Conservation (phyloP, 495 filamentous ascomycete genomes). For the Neurospora africana region DNA sequence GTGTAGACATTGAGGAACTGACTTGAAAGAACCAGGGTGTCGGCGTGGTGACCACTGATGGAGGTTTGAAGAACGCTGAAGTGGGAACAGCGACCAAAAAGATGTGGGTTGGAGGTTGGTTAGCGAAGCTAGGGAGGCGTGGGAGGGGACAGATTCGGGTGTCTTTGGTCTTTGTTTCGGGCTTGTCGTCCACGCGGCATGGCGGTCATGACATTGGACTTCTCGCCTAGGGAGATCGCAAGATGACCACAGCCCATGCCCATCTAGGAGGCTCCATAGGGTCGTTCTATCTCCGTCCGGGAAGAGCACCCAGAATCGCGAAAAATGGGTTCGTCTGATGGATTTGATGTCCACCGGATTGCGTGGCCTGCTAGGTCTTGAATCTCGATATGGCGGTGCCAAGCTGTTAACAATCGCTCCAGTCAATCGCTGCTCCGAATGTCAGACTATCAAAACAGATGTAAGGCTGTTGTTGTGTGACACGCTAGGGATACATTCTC, state of each 20-base stretch:
- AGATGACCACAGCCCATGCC: not conserved
- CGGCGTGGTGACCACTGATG: not conserved
- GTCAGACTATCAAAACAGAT: not conserved
- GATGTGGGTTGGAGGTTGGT: not conserved
- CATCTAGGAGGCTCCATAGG: not conserved
- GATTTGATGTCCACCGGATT: not conserved
- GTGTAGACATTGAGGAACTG: not conserved
- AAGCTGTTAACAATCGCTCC: not conserved
- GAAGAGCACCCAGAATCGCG: not conserved
- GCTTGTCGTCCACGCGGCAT: not conserved
- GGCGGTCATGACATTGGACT: not conserved
- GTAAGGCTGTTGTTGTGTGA: not conserved
- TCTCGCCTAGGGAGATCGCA: not conserved
- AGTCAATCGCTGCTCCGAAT: not conserved
- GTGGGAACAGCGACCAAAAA: not conserved
- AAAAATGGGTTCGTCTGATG: not conserved
- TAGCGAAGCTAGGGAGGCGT: not conserved
- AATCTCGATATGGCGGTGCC: not conserved
- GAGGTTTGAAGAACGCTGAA: not conserved
- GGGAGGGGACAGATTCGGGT: not conserved
- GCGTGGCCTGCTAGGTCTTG: not conserved
- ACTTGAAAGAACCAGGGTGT: not conserved
- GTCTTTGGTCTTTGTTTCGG: not conserved
- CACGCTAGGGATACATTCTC: not conserved
- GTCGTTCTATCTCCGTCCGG: not conserved